Conservation (phyloP, 208 protist species). For the Trypanosomatidae sp. region DNA sequence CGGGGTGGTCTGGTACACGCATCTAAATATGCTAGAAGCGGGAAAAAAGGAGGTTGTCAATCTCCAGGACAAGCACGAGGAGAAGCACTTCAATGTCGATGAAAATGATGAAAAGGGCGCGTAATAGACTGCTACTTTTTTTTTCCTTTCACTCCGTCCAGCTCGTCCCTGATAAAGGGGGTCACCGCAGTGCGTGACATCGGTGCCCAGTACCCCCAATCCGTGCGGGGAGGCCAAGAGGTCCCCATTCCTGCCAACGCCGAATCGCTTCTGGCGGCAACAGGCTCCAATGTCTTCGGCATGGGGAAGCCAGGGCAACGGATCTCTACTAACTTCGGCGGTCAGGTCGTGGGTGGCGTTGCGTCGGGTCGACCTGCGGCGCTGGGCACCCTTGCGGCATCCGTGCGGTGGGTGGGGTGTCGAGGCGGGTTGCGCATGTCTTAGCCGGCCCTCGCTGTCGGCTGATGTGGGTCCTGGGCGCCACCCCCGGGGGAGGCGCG, state of each 20-base stretch:
- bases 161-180: neutral
- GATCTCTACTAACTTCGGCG: neutral
- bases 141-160: neutral
- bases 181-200: neutral
- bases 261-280: neutral
- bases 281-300: neutral
- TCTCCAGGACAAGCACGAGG: conserved; percentile 7
- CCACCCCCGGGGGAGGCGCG: neutral
- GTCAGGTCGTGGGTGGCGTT: neutral
- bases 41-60: conserved; percentile 25
- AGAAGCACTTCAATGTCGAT: neutral
- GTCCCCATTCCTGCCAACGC: neutral
- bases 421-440: neutral
- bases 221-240: neutral
- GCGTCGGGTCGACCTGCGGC: neutral
- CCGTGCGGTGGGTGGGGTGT: neutral
- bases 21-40: conserved; percentile 37
- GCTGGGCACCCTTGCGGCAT: neutral
- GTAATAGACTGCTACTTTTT: neutral
- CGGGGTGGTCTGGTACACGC: conserved; percentile 85
- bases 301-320: neutral
- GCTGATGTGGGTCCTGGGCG: neutral
- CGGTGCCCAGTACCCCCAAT: neutral
- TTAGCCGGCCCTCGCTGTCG: neutral
- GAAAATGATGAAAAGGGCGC: neutral